Percentiles rank a stretch among this genome's conserved stretches.
Conservation (phyloP, 1,284 basidiomycete species). For the Bjerkandera adusta region DNA sequence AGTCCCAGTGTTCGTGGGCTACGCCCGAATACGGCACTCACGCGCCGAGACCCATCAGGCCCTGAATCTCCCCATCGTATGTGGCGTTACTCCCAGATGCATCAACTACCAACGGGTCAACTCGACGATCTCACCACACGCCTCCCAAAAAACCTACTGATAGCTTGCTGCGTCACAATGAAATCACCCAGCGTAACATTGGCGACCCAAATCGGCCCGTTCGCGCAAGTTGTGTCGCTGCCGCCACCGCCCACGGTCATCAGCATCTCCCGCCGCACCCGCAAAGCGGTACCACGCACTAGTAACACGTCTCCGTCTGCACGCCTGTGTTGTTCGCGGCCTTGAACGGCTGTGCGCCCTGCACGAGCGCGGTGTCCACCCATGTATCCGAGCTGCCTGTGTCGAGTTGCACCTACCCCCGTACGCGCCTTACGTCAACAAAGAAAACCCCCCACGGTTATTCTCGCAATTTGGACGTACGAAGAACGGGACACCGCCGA, state of each 20-base stretch:
- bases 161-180: conserved; percentile 1
- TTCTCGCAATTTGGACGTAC: too few species aligned
- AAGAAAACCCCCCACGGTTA: too few species aligned
- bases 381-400: conserved; percentile 10
- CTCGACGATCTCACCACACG: neutral
- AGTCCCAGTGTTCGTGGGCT: too few species aligned
- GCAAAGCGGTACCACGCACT: neutral
- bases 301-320: neutral
- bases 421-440: neutral
- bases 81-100: conserved; percentile 2
- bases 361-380: conserved; percentile 1
- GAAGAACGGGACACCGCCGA: neutral
- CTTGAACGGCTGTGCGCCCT: neutral
- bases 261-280: neutral
- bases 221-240: conserved; percentile 4
- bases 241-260: neutral
- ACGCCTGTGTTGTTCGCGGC: conserved; percentile 1
- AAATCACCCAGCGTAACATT: conserved; percentile 7
- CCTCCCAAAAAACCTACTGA: conserved; percentile 1
- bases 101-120: neutral
- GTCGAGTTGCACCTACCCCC: conserved; percentile 6
- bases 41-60: conserved; percentile 6
- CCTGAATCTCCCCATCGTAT: neutral
- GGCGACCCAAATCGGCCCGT: conserved; percentile 1
- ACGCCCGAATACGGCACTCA: neutral